A percentile compares a stretch with the other conserved stretches of the same genome.
phyloP scores from a whole-genome alignment of 208 protist genomes.

The Tritrichomonas musculus region DNA sequence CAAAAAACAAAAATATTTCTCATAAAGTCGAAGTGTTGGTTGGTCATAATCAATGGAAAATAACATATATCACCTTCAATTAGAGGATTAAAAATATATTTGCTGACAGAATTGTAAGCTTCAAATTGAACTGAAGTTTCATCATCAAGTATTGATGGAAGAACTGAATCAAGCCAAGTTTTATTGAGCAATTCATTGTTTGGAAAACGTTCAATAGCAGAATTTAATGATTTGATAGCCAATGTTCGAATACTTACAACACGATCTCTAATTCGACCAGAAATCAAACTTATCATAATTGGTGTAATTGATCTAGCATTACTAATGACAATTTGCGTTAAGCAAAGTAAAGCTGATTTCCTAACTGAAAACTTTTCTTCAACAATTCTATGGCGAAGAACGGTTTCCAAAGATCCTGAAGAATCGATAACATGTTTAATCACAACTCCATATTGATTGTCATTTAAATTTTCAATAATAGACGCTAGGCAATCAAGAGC shows the following conservation, averaged over 20 bases:
- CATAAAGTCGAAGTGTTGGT: not conserved
- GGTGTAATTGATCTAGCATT: not conserved
- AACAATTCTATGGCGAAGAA: not conserved
- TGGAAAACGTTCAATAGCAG: not conserved
- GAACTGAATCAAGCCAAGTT: not conserved
- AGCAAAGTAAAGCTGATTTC: not conserved
- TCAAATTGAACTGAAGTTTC: slow-evolving; percentile 9
- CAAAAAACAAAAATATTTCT: not conserved
- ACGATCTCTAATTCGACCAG: not conserved
- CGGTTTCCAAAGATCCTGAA: not conserved
- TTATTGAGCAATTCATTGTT: not conserved
- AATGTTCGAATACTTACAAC: not conserved
- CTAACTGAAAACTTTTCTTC: slow-evolving; percentile 18
- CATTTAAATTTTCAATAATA: not conserved
- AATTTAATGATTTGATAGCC: not conserved
- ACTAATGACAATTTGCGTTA: not conserved
- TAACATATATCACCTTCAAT: not conserved
- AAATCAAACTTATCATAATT: not conserved
- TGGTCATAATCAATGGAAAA: not conserved
- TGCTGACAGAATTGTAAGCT: not conserved
- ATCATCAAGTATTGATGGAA: not conserved
- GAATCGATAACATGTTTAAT: not conserved
- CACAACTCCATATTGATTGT: not conserved
- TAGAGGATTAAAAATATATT: not conserved
- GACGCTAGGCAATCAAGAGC: not conserved